A percentile compares a stretch with the other conserved stretches of the same genome.
These are phyloP conservation scores for Citrus reticulata DNA, from an alignment of 345 rosid genomes.

Conservation along the genomic window DNA sequence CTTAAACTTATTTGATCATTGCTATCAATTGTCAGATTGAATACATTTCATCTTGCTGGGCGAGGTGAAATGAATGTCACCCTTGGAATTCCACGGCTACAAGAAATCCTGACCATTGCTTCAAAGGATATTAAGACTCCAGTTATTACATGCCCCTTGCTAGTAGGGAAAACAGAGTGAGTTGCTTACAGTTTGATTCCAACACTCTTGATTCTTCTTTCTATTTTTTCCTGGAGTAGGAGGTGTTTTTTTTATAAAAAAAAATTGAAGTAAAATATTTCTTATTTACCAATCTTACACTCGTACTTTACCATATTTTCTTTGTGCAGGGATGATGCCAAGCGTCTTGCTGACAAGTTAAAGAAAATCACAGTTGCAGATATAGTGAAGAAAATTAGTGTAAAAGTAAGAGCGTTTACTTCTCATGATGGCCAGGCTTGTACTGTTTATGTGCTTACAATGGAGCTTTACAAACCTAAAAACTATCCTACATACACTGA, in stretches of 20 bases:
- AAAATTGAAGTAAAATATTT: not conserved
- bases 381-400: constrained; percentile 61
- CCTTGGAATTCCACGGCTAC: constrained; percentile 93
- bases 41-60: constrained; percentile 99
- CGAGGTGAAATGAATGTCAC: constrained; percentile 99
- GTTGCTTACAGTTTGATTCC: constrained; percentile 19
- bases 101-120: constrained; percentile 95
- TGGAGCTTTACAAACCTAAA: constrained; percentile 61
- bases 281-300: not conserved
- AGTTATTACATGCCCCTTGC: constrained; percentile 89
- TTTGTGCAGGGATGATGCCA: constrained; percentile 68
- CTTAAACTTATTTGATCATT: not conserved
- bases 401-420: constrained; percentile 54
- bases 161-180: constrained; percentile 60
- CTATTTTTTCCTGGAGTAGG: not conserved
- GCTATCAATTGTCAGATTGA: constrained; percentile 49
- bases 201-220: not conserved
- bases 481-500: constrained; percentile 49
- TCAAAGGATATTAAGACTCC: constrained; percentile 80
- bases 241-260: not conserved
- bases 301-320: constrained; percentile 12
- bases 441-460: constrained; percentile 74
- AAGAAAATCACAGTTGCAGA: constrained; percentile 83
- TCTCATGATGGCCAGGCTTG: constrained; percentile 32
- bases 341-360: constrained; percentile 61